Evolutionary conservation across 2,329 filamentous ascomycete species (phyloP), one percentile per base, ranked within the genome.

Genomic region (Cryphonectria naterciae): DNA sequence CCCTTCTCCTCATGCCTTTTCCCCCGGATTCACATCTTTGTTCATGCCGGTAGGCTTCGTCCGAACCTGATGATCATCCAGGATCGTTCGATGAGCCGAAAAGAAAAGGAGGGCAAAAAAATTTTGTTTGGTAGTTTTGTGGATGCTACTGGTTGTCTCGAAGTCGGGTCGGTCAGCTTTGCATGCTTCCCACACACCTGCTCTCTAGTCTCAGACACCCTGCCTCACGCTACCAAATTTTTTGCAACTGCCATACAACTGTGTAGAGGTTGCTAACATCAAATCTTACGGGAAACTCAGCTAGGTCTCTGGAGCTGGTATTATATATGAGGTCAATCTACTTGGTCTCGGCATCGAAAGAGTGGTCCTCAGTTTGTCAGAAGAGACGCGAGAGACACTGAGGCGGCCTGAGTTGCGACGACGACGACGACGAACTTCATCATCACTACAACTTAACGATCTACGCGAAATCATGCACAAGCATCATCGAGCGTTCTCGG

Each of bases 171-270:
- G 46, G 28, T 61, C 56, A 49, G 63, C 41, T 58, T 8, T 61
- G 35, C 37, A 58, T 54, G 19, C 63, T 10, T 64, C 43, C 70
- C 37, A 39, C 67, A 61, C 43, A 49, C 56, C 63, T 58, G 58
- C 69, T 52, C 70, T 67, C 32, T 64, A 58, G 39, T 61, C 58
- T 58, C 46, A 63, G 70, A 69, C 70, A 67, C 56, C 22, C n/a
- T 60, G 37, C 63, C 60, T 52, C 60, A 69, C 62, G 67, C 63
- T 61, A 49, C 37, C 32, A 35, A 19, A 7, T n/a, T 58, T 43
- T 28, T n/a, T 39, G 37, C 2, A 49, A 11, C 46, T n/a, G 5
- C 46, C 46, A 49, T 2, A 49, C 22, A 15, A 19, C 37, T 49
- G 67, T 3, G 32, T 22, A 64, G 58, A 64, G 49, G 43, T 61